Evolutionary conservation across 1,139 yeast species (phyloP), one percentile per base, ranked within the genome.

Genomic region (Saccharomycopsis hybrid): DNA sequence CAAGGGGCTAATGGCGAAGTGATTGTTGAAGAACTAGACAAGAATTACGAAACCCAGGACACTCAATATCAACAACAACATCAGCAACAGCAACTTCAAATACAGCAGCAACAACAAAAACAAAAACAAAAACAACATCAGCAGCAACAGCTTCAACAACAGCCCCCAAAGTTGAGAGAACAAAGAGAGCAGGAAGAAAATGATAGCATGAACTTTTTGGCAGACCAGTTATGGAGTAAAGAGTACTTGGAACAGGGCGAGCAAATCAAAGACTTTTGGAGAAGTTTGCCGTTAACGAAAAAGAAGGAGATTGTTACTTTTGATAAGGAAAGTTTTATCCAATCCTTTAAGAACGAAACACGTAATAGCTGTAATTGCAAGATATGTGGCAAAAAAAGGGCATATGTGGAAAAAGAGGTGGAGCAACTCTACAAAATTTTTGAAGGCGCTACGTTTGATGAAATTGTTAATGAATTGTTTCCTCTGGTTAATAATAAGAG

Each of bases 1-100:
- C 84, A 82, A 61, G 84, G 79, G 1, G 75, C 85, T 2, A 81
- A 83, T 61, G 94, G 92, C 2, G 85, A 82, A 59, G 85, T 85
- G 30, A 74, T 84, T 55, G 85, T 85, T 2, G 71, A 71, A 54
- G 65, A 72, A 37, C 60, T 68, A 38, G 57, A 57, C 28, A 57
- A 55, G 39, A 32, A 30, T 5, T 8, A 39, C 13, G 42, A 24
- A 35, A 18, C 55, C 55, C 36, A 45, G 39, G 44, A 40, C 40
- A 32, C 28, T 25, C 4, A 35, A 29, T 18, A 40, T 41, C 48
- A 43, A 46, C 37, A 45, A 39, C 35, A 48, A 54, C 24, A 46
- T 41, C 43, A 44, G 32, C 43, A 36, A 38, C 39, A 47, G 37
- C 47, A 40, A 32, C 43, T 36, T 44, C 51, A 35, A 43, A 46